These are phyloP conservation scores for Monilinia fructigena DNA, from an alignment of 2,329 filamentous ascomycete species.

Conservation along the genomic window DNA sequence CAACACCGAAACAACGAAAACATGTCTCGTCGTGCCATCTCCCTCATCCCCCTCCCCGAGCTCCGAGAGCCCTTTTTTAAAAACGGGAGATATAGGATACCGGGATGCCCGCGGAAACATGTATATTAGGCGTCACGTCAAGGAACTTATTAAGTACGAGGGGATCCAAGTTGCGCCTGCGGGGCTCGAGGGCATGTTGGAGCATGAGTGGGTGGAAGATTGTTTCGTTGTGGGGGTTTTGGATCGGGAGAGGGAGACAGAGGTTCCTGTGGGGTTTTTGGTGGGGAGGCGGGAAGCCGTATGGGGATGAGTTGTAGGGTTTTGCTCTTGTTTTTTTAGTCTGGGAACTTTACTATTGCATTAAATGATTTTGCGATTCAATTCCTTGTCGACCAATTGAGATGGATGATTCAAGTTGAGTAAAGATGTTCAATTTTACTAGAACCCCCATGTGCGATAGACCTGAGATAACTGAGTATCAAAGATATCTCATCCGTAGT, in stretches of 20 bases:
- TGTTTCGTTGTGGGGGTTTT: conserved; percentile 62
- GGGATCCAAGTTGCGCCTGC: conserved; percentile 68
- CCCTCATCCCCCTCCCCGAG: conserved; percentile 66
- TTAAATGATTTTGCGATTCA: too few species aligned
- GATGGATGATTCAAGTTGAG: not conserved
- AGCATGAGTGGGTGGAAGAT: conserved; percentile 49
- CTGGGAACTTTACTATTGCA: too few species aligned
- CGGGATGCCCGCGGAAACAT: conserved; percentile 74
- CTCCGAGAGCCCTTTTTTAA: conserved; percentile 54
- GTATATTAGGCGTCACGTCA: conserved; percentile 82
- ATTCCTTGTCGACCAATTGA: not conserved
- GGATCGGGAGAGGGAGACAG: conserved; percentile 59
- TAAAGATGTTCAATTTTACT: not conserved
- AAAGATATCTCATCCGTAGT: not conserved
- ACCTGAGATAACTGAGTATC: not conserved
- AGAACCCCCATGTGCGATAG: not conserved
- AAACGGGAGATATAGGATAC: conserved; percentile 77
- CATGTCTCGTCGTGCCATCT: conserved; percentile 36
- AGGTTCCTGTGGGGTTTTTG: conserved; percentile 67
- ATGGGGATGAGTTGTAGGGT: not conserved
- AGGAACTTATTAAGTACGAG: conserved; percentile 61
- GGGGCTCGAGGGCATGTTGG: conserved; percentile 54
- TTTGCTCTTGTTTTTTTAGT: too few species aligned
- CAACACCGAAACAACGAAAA: conserved; percentile 63
- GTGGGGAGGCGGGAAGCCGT: conserved; percentile 42